Percentiles rank a stretch among this genome's conserved stretches.
These are phyloP conservation scores for Monilinia vaccinii-corymbosi DNA, from an alignment of 2,329 filamentous ascomycete genomes.

Conservation along the genomic window DNA sequence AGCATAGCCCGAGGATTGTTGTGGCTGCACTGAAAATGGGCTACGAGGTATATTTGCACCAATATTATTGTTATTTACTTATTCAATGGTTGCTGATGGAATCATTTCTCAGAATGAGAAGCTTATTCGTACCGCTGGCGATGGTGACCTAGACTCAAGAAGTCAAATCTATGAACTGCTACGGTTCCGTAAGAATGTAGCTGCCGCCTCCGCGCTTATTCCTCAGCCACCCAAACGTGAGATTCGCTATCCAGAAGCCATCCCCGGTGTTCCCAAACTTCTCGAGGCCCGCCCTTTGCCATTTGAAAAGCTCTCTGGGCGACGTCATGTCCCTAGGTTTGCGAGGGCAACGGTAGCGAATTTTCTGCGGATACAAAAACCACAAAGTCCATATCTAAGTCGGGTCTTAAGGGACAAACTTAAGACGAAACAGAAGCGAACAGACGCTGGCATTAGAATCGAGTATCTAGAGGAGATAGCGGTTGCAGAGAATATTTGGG, in stretches of 20 bases:
- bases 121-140: conserved; percentile 23
- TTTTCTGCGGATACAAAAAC: conserved; percentile 58
- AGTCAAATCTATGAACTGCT: conserved; percentile 29
- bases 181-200: conserved; percentile 18
- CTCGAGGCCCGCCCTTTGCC: conserved; percentile 46
- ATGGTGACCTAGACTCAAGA: conserved; percentile 17
- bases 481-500: conserved; percentile 44
- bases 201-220: conserved; percentile 3
- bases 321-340: conserved; percentile 50
- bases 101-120: conserved; percentile 18
- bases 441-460: conserved; percentile 33
- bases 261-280: conserved; percentile 32
- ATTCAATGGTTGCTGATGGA: background rate
- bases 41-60: conserved; percentile 45
- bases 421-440: conserved; percentile 34
- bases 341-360: conserved; percentile 47
- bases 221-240: conserved; percentile 5
- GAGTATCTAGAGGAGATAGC: conserved; percentile 34
- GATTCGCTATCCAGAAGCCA: conserved; percentile 19
- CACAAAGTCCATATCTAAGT: conserved; percentile 52
- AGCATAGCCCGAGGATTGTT: conserved; percentile 51
- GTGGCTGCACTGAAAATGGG: conserved; percentile 55
- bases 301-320: conserved; percentile 38
- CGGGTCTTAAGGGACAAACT: conserved; percentile 47
- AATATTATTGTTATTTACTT: background rate